Evolutionary conservation across 208 protist species (phyloP).

Genomic region (Acanthamoeba polyphaga): DNA sequence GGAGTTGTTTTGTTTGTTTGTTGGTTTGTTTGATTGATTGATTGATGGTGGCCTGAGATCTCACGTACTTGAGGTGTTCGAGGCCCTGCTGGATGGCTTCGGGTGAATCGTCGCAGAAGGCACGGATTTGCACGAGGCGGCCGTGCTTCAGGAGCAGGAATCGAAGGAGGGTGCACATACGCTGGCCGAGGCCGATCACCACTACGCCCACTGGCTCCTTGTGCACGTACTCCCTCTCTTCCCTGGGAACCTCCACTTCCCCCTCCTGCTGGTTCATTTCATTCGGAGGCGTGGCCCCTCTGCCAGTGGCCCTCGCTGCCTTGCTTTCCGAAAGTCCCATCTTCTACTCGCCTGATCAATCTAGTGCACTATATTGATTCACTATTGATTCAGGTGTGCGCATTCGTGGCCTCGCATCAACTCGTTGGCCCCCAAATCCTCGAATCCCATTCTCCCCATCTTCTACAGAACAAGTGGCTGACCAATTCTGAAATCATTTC

Average conservation of each 20-base stretch:
- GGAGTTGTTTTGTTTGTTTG: background rate
- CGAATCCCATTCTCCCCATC: no score
- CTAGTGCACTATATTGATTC: no score
- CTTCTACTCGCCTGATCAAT: background rate
- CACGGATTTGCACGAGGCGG: background rate
- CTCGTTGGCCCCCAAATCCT: no score
- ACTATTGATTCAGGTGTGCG: no score
- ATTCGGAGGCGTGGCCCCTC: background rate
- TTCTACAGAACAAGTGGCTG: no score
- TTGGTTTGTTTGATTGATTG: background rate
- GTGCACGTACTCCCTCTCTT: constrained; percentile 39
- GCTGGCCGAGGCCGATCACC: constrained; percentile 37
- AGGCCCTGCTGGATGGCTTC: background rate
- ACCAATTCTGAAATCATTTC: no score
- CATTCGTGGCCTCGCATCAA: no score
- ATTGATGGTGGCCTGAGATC: background rate
- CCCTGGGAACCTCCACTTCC: background rate
- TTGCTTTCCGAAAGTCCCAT: background rate
- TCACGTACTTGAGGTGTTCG: background rate
- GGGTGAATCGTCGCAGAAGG: constrained; percentile 2
- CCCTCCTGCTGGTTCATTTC: background rate
- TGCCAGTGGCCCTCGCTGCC: background rate
- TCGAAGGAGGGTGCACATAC: constrained; percentile 1
- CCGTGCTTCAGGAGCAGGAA: constrained; percentile 25
- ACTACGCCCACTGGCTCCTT: background rate